A percentile compares a stretch with the other conserved stretches of the same genome.
phyloP scores from a whole-genome alignment of 148 eudicot genomes.

The Diospyros kaki region DNA sequence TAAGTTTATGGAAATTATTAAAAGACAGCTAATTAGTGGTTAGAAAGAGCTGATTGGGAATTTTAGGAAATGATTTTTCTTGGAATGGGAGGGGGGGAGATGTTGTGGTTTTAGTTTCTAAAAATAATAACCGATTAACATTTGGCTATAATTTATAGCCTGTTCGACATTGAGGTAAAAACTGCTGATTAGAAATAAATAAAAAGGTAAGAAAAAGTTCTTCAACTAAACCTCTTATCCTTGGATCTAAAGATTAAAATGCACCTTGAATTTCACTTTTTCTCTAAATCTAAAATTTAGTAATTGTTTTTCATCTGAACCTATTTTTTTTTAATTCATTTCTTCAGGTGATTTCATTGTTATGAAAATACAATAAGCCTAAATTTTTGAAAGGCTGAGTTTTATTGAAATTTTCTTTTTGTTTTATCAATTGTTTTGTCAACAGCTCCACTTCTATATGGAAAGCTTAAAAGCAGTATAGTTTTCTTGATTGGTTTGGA shows the following conservation, averaged over 20 bases:
- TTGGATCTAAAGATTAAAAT: background rate
- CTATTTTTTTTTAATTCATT: background rate
- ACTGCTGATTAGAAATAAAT: background rate
- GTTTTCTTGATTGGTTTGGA: background rate
- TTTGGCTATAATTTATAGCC: background rate
- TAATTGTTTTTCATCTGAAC: background rate
- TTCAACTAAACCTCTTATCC: background rate
- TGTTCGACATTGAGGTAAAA: constrained; percentile 1
- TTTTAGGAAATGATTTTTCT: too few species aligned
- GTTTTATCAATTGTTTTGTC: too few species aligned
- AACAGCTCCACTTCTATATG: background rate
- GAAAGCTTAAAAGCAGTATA: background rate
- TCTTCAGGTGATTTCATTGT: background rate
- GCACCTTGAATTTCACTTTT: background rate
- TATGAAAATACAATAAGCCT: background rate
- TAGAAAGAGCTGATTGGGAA: constrained; percentile 1
- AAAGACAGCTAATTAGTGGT: background rate
- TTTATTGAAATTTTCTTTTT: background rate
- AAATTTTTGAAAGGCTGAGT: background rate
- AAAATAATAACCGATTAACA: background rate
- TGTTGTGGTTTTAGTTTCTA: background rate
- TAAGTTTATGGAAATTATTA: background rate
- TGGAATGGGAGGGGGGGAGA: too few species aligned
- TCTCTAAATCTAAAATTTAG: background rate
- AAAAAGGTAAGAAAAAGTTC: background rate